Base-by-base conservation (phyloP, 2,329 filamentous ascomycete species). In the Chaetomiaceae sp. region DNA sequence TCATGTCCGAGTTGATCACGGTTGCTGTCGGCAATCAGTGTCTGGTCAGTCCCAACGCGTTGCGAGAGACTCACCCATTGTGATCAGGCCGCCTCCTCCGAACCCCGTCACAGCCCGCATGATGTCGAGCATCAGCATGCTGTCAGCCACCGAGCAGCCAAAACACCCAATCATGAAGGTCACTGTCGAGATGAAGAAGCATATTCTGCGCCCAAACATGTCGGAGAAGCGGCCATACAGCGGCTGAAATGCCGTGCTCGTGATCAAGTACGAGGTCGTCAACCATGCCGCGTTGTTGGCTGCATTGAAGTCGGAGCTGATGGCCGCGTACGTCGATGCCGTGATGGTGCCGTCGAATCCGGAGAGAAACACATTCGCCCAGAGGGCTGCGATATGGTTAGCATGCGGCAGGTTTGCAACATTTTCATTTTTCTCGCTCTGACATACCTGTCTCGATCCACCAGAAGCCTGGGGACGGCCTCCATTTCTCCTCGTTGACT, bases 241-340 rank as follows among this genome's bases (percentile, higher is more conserved):
- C 0, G 86, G 86, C 64, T 89, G 83, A 49, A 89, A 85, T 1
- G 85, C 84, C 1, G 86, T 88, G 6, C 80, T 84, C 0, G 85
- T 88, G 53, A 89, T 73, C 20, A 89, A 74, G 62, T 89, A 89
- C 0, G 84, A 81, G 0, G 86, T 90, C 1, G 85, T 87, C 20
- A 89, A 71, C 87, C 87, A 90, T 0, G 85, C 88, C 1, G 87
- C 85, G 11, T 82, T 81, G 63, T 89, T 88, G 11, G 85, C 84
- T 3, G 85, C 80, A 58, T 82, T 75, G 64, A 89, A 89, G 60
- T 88, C 80, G n/a, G 85, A 88, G 42, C 84, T 86, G 59, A 89
- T 88, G 49, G 87, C 81, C 3, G 84, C 84, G 64, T 90, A 87
- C 1, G 83, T 87, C 2, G 86, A 83, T 0, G 85, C 86, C 65